phyloP scores from a whole-genome alignment of 208 protist species.

The Trypanosoma scelopori region DNA sequence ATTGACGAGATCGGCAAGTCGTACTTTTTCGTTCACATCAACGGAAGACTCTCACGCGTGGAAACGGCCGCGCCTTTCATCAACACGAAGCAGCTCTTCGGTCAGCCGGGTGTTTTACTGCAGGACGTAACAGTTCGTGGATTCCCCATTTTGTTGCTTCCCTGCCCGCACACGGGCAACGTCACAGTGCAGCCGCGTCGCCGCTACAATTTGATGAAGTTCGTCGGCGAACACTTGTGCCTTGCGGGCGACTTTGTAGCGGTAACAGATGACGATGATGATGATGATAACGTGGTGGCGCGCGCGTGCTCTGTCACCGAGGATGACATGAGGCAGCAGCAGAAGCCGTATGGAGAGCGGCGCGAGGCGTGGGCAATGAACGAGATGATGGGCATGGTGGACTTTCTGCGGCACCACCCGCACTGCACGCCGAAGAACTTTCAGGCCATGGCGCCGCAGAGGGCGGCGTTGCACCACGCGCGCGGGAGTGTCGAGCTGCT shows the following conservation, averaged over 20 bases:
- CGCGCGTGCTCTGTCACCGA: neutral
- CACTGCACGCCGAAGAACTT: constrained; percentile 10
- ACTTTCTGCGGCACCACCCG: constrained; percentile 4
- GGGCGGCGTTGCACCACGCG: constrained; percentile 11
- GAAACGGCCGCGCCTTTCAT: constrained; percentile 24
- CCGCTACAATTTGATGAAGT: constrained; percentile 62
- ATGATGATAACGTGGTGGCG: too few relatives aligned
- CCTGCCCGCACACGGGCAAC: constrained; percentile 43
- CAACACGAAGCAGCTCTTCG: constrained; percentile 23
- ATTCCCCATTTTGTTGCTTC: constrained; percentile 48
- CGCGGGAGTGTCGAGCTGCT: neutral
- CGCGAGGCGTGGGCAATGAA: constrained; percentile 19
- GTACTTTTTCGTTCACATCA: constrained; percentile 31
- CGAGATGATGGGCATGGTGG: constrained; percentile 19
- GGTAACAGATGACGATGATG: neutral
- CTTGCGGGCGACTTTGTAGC: constrained; percentile 28
- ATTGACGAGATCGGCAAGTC: neutral
- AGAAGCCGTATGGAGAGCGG: neutral
- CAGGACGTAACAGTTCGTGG: constrained; percentile 24
- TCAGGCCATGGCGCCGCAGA: constrained; percentile 8
- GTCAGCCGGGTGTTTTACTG: constrained; percentile 24
- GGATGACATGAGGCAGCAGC: neutral
- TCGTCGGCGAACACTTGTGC: constrained; percentile 63
- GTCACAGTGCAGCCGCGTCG: constrained; percentile 44
- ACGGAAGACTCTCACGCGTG: constrained; percentile 15